Base-by-base conservation (phyloP, 192 early-diverging fungal genomes). In the Mortierella alpina region DNA sequence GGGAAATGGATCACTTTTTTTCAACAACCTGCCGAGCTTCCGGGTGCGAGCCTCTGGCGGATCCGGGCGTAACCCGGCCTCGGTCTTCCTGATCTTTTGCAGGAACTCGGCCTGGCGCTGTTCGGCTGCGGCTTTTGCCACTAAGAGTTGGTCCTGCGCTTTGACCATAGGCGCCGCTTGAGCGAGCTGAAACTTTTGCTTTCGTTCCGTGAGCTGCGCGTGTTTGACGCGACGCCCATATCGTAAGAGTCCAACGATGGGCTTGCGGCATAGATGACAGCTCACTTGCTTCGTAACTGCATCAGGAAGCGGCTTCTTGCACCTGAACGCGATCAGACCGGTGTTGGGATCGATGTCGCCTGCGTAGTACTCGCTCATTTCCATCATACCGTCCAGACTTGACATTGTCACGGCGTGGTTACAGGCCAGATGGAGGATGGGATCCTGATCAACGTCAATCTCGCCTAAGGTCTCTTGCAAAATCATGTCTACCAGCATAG, bases 371-470 rank as follows among this genome's bases (percentile, higher is more conserved):
- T 60, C 3, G 7, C 57, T 17, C 70, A 90, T 73, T 17, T 70
- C 78, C 74, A 89, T 78, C 45, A 77, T 69, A 0, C 84, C 84
- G 50, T 92, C 91, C 41, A 92, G 31, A 9, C 73, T 86, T 6
- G 76, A 63, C 70, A 88, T 82, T 7, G 88, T 89, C 51, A 86
- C 83, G 2, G 78, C 72, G 55, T 91, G 91, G 12, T 84, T 83
- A 66, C 91, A 92, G 0, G 65, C 47, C 11, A 89, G 70, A 8
- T 84, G 72, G 13, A 91, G 47, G 49, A 90, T 61, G 4, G 87
- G 84, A 55, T 75, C 68, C 0, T 85, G 85, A 39, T 86, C 51
- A 18, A 83, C 67, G 55, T 91, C 85, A 0, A 72, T 45, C 46
- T 88, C 84, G 13, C 48, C 71, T 40, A 87, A 77, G 2, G 22